These are phyloP conservation scores for Yarrowia sp. DNA, from an alignment of 805 yeast genomes.

Conservation along the genomic window DNA sequence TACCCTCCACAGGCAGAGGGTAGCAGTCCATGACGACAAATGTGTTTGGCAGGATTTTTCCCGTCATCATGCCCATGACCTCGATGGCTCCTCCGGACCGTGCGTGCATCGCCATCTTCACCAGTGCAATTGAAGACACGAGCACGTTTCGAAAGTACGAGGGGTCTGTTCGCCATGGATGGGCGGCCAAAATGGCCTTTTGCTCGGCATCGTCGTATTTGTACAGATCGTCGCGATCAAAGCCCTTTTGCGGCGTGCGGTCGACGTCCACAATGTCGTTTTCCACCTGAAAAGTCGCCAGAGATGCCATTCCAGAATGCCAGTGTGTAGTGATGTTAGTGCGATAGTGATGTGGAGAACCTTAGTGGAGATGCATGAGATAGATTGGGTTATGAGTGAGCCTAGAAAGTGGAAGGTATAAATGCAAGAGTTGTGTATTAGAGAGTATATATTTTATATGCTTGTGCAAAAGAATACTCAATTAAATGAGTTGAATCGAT, in stretches of 20 bases:
- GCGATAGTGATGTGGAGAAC: constrained; percentile 4
- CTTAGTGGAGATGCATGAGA: neutral
- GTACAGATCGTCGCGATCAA: constrained; percentile 44
- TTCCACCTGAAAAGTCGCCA: constrained; percentile 46
- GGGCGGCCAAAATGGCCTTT: constrained; percentile 42
- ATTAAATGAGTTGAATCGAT: too few species aligned
- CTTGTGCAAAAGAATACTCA: too few species aligned
- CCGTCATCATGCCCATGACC: constrained; percentile 94
- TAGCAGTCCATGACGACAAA: constrained; percentile 75
- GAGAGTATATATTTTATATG: too few species aligned
- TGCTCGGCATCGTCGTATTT: constrained; percentile 47
- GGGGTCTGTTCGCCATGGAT: constrained; percentile 57
- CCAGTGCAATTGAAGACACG: constrained; percentile 74
- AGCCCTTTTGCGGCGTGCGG: constrained; percentile 6
- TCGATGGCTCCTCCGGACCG: constrained; percentile 84
- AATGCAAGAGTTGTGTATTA: too few species aligned
- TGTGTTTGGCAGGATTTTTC: constrained; percentile 63
- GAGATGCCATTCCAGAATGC: constrained; percentile 20
- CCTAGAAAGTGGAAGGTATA: too few species aligned
- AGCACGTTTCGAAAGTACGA: constrained; percentile 67
- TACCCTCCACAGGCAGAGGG: constrained; percentile 91
- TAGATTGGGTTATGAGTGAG: neutral
- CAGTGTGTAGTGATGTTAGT: neutral
- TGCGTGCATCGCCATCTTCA: constrained; percentile 82
- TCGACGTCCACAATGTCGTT: constrained; percentile 44